These are phyloP conservation scores for Schwanniomyces polymorphus DNA, from an alignment of 805 yeast genomes.

Conservation along the genomic window DNA sequence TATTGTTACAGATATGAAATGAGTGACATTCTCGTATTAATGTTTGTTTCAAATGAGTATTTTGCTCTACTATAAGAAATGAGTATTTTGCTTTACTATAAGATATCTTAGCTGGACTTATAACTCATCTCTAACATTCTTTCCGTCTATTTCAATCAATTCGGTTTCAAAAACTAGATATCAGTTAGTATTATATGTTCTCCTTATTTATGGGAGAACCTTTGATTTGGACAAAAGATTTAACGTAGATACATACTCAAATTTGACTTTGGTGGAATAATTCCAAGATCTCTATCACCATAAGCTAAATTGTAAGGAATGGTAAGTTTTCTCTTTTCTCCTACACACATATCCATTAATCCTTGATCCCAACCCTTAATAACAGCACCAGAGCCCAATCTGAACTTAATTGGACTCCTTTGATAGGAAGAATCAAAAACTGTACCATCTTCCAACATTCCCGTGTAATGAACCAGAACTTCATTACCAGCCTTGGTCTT, in stretches of 20 bases:
- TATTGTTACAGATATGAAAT: no score
- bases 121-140: constrained; percentile 8
- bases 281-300: constrained; percentile 75
- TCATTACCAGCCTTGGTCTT: constrained; percentile 65
- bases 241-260: constrained; percentile 33
- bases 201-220: no score
- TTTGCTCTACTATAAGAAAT: no score
- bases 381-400: constrained; percentile 77
- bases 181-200: constrained; percentile 17
- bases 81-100: no score
- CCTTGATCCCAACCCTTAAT: constrained; percentile 94
- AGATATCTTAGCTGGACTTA: not conserved
- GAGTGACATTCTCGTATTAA: no score
- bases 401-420: constrained; percentile 72
- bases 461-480: constrained; percentile 78
- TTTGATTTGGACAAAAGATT: not conserved
- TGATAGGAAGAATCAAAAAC: constrained; percentile 72
- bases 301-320: constrained; percentile 82
- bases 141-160: constrained; percentile 53
- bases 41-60: no score
- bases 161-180: constrained; percentile 57
- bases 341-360: constrained; percentile 72
- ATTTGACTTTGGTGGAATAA: constrained; percentile 76
- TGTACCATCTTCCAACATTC: constrained; percentile 63
- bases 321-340: constrained; percentile 76